Base-by-base conservation (phyloP, 148 eudicot species). In the Silene latifolia region DNA sequence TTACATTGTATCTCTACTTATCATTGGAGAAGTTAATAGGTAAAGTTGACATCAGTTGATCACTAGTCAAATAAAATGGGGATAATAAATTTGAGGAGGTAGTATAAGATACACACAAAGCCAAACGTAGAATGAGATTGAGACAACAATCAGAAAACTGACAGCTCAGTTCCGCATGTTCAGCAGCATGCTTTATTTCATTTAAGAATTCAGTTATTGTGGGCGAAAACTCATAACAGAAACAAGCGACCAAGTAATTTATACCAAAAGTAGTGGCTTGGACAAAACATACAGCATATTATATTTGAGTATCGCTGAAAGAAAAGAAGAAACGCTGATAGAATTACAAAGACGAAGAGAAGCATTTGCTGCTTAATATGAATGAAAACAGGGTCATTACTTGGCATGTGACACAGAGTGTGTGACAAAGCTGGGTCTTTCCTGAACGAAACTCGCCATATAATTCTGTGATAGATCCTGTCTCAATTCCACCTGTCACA, bases 371-470 rank as follows among this genome's bases (percentile, higher is more conserved):
- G 48, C 54, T 57, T 72, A 5, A 25, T 46, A 27, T 60, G 72
- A 67, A 48, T 29, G 53, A 74, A 35, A 11, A 29, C 6, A 47
- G 61, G 77, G n/a, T 15, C 71, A 78, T 81, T 89, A 94, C 98
- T 77, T 92, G 98, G 84, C 98, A 94, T 72, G 96, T 92, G 63
- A 94, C 98, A 77, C 97, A 94, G 23, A 94, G 87, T 9, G 98
- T 94, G 77, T 94, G 98, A 80, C 98, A 94, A 20, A 94, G 88
- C 77, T 94, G 98, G 82, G 98, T 94, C 91, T 94, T 94, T 83
- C 98, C 97, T 74, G 91, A 86, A 51, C 97, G 92, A 73, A 88
- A 94, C 85, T 92, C 98, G n/a, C 98, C 98, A 83, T 94, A 94
- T 77, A 94, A 18, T 79, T 94, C 97, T 44, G 98, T 94, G 68